phyloP scores from a whole-genome alignment of 768 basidiomycete genomes.

The Trametes elegans region DNA sequence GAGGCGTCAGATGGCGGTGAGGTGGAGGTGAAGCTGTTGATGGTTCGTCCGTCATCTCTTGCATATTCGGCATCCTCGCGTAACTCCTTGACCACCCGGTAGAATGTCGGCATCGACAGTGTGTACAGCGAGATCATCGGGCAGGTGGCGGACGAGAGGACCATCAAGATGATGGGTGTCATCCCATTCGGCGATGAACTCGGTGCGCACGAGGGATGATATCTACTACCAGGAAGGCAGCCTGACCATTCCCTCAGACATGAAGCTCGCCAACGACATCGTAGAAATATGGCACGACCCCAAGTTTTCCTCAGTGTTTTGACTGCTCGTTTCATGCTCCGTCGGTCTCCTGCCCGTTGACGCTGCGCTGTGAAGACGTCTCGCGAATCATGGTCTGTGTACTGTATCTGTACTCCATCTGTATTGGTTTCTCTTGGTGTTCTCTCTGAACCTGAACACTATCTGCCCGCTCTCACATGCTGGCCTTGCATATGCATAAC shows the following conservation, averaged over 20 bases:
- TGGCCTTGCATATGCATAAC: too few relatives aligned
- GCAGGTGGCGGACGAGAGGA: slow-evolving; percentile 17
- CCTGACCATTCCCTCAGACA: slow-evolving; percentile 12
- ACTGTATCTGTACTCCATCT: background rate
- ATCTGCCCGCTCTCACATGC: too few relatives aligned
- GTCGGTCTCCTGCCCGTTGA: too few relatives aligned
- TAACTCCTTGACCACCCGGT: too few relatives aligned
- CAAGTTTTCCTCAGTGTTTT: slow-evolving; percentile 19
- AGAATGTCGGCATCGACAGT: slow-evolving; percentile 7
- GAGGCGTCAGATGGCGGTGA: slow-evolving; percentile 68
- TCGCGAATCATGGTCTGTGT: background rate
- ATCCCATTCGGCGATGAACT: slow-evolving; percentile 18
- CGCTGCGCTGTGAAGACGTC: too few relatives aligned
- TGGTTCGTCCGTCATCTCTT: slow-evolving; percentile 29
- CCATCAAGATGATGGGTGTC: slow-evolving; percentile 22
- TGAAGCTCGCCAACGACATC: slow-evolving; percentile 20
- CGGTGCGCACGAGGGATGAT: slow-evolving; percentile 9
- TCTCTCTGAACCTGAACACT: too few relatives aligned
- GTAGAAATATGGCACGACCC: slow-evolving; percentile 25
- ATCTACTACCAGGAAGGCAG: too few relatives aligned
- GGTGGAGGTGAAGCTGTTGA: slow-evolving; percentile 43
- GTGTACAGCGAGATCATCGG: slow-evolving; percentile 25
- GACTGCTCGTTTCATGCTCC: too few relatives aligned
- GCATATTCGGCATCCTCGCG: too few relatives aligned
- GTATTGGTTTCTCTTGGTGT: too few relatives aligned